These are phyloP conservation scores for Penicillium sp. DNA, from an alignment of 2,329 filamentous ascomycete genomes.

Conservation along the genomic window DNA sequence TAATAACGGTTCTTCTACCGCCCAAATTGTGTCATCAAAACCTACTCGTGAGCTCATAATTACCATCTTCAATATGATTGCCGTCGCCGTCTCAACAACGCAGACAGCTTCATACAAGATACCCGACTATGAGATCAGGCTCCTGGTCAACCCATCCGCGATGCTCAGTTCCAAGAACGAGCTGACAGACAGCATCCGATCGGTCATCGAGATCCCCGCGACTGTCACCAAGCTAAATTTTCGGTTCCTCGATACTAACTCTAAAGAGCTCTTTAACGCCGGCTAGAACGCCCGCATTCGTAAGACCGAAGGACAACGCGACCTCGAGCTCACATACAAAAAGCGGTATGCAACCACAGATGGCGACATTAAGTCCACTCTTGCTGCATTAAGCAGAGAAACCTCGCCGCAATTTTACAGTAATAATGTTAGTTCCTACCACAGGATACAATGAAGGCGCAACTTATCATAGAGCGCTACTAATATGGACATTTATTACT, in stretches of 20 bases:
- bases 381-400: conserved; percentile 19
- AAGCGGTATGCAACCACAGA: conserved; percentile 34
- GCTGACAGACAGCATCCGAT: conserved; percentile 29
- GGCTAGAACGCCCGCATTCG: conserved; percentile 41
- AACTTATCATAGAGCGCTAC: conserved; percentile 15
- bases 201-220: conserved; percentile 30
- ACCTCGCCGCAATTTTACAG: conserved; percentile 9
- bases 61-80: conserved; percentile 2
- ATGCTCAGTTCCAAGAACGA: conserved; percentile 30
- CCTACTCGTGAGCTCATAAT: background rate
- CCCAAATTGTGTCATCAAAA: background rate
- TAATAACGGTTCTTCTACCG: background rate
- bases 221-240: conserved; percentile 36
- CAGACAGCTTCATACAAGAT: conserved; percentile 21
- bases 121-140: conserved; percentile 36
- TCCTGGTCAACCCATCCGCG: conserved; percentile 32
- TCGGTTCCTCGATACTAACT: conserved; percentile 38
- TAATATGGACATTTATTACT: conserved; percentile 1
- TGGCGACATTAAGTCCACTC: conserved; percentile 29
- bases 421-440: conserved; percentile 10
- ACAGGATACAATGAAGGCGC: conserved; percentile 13
- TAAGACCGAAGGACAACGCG: conserved; percentile 32
- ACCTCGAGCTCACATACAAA: conserved; percentile 43
- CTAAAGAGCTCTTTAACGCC: conserved; percentile 32
- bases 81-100: background rate